Evolutionary conservation across 352 stramenopile genomes (phyloP).

Genomic region (Globisporangium heterothallicum): DNA sequence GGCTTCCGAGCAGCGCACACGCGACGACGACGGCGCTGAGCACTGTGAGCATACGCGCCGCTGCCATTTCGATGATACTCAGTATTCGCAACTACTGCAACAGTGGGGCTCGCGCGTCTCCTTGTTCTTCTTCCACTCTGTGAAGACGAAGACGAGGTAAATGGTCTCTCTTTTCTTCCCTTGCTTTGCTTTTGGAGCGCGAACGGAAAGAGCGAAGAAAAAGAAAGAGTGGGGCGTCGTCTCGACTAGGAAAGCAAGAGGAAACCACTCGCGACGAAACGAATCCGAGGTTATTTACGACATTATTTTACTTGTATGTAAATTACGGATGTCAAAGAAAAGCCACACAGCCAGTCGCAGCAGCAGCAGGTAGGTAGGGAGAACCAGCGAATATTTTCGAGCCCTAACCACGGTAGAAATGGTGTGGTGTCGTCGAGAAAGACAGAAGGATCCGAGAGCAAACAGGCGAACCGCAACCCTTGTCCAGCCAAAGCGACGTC

Average conservation of each 20-base stretch:
- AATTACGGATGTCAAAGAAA: not conserved
- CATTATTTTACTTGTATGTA: not conserved
- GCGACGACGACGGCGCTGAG: constrained; percentile 11
- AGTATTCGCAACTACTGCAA: no score
- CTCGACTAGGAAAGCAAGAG: not conserved
- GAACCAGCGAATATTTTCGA: not conserved
- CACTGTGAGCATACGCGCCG: constrained; percentile 3
- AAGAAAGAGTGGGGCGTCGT: constrained; percentile 9
- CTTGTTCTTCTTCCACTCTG: not conserved
- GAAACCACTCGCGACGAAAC: constrained; percentile 3
- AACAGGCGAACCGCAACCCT: no score
- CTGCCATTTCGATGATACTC: no score
- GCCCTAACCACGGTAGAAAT: not conserved
- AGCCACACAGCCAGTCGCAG: constrained; percentile 1
- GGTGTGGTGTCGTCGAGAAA: not conserved
- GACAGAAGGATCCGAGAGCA: not conserved
- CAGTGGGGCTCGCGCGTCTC: not conserved
- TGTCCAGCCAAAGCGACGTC: no score
- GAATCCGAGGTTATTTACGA: not conserved
- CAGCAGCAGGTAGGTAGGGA: not conserved
- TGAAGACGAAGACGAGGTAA: no score
- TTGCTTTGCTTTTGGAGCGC: not conserved
- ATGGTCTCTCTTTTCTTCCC: not conserved
- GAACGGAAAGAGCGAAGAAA: constrained; percentile 11
- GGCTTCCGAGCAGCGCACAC: constrained; percentile 14